Conservation (phyloP, 345 rosid species). For the Sonneratia alba region DNA sequence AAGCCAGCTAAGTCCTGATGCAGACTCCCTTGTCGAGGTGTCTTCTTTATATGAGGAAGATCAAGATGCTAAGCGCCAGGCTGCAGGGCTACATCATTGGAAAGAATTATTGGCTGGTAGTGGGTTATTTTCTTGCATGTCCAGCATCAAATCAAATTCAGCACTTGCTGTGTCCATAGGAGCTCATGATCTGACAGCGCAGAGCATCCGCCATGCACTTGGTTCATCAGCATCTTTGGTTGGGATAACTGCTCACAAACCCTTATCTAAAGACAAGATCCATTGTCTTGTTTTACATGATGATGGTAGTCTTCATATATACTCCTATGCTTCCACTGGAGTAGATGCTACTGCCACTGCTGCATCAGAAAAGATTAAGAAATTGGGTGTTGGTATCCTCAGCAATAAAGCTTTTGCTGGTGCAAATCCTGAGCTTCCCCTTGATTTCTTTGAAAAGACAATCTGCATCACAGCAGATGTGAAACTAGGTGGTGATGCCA, state of each 20-base stretch:
- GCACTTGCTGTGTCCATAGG: conserved; percentile 62
- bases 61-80: conserved; percentile 52
- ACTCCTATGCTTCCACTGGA: conserved; percentile 55
- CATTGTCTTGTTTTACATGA: conserved; percentile 94
- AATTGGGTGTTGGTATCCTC: conserved; percentile 78
- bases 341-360: conserved; percentile 53
- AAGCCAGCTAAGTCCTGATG: conserved; percentile 62
- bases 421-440: conserved; percentile 81
- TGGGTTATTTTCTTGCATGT: conserved; percentile 76
- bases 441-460: conserved; percentile 96
- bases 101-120: conserved; percentile 68
- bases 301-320: conserved; percentile 98
- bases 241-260: conserved; percentile 89
- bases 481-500: conserved; percentile 85
- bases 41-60: conserved; percentile 74
- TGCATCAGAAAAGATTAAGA: conserved; percentile 73
- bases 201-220: conserved; percentile 69
- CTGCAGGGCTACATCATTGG: conserved; percentile 92
- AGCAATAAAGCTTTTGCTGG: conserved; percentile 72
- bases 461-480: conserved; percentile 85
- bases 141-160: conserved; percentile 63
- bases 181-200: conserved; percentile 54
- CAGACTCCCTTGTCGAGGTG: conserved; percentile 51
- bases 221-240: conserved; percentile 79
- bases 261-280: conserved; percentile 80